Percentiles rank a stretch among this genome's conserved stretches.
These are phyloP conservation scores for Inga leiocalycina DNA, from an alignment of 306 rosid species.

Conservation along the genomic window DNA sequence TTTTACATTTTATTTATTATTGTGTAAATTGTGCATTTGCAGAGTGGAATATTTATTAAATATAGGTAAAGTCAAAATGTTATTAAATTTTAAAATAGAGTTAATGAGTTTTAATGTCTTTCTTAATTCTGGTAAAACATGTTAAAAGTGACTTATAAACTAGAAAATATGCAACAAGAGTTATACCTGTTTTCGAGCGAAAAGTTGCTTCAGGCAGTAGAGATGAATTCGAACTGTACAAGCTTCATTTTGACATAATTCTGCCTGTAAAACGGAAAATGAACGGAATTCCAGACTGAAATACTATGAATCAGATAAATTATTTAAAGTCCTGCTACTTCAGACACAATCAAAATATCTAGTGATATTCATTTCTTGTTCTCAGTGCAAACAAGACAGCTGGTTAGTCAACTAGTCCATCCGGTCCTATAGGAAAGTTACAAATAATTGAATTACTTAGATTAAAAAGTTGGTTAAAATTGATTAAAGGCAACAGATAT, in stretches of 20 bases:
- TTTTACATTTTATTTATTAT: too few species aligned
- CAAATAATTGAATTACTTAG: too few species aligned
- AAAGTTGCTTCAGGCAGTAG: conserved; percentile 76
- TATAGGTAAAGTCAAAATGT: too few species aligned
- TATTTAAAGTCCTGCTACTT: background rate
- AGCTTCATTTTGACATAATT: conserved; percentile 66
- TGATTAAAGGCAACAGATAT: too few species aligned
- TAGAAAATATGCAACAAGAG: conserved; percentile 11
- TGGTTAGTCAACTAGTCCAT: background rate
- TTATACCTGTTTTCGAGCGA: conserved; percentile 59
- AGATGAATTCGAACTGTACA: conserved; percentile 74
- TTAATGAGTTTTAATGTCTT: too few species aligned
- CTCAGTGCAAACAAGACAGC: conserved; percentile 13
- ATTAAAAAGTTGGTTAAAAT: too few species aligned
- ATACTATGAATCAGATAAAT: conserved; percentile 10
- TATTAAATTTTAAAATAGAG: too few species aligned
- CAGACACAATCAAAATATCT: conserved; percentile 1
- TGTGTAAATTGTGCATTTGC: too few species aligned
- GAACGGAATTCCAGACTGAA: conserved; percentile 33
- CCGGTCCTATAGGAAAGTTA: too few species aligned
- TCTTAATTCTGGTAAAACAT: too few species aligned
- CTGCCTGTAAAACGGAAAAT: conserved; percentile 57
- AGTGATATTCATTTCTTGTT: background rate
- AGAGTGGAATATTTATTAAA: too few species aligned
- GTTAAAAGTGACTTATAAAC: too few species aligned